Conservation (phyloP, 495 filamentous ascomycete species). For the Aspergillus diversus region DNA sequence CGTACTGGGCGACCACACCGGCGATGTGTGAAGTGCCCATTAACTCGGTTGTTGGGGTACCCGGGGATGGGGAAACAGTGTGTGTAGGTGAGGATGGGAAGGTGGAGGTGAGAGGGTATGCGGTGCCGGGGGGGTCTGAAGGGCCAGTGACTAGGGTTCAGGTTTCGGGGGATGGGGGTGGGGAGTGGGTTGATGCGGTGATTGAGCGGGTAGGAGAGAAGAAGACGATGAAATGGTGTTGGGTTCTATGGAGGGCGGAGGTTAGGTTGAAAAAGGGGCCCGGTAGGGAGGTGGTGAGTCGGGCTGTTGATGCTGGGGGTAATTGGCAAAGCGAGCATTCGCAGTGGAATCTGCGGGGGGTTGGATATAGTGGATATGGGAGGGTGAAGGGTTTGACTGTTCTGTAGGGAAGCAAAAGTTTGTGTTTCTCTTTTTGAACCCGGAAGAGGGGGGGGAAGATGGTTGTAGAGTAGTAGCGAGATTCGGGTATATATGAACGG, state of each 20-base stretch:
- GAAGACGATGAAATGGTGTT: slow-evolving; percentile 49
- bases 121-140: slow-evolving; percentile 54
- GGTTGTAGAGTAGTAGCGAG: too few species aligned
- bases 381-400: slow-evolving; percentile 50
- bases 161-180: slow-evolving; percentile 52
- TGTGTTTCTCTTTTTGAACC: neutral
- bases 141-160: slow-evolving; percentile 59
- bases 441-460: too few species aligned
- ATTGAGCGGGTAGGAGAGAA: neutral
- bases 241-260: slow-evolving; percentile 50
- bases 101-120: slow-evolving; percentile 58
- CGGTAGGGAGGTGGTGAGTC: slow-evolving; percentile 49
- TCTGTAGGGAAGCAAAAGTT: neutral
- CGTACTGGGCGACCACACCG: slow-evolving; percentile 56
- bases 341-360: slow-evolving; percentile 62
- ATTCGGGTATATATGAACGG: too few species aligned
- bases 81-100: slow-evolving; percentile 35
- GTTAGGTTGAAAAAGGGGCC: slow-evolving; percentile 36
- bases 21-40: slow-evolving; percentile 66
- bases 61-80: slow-evolving; percentile 44
- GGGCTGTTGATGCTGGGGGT: slow-evolving; percentile 55
- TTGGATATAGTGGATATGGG: slow-evolving; percentile 65
- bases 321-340: slow-evolving; percentile 52
- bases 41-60: slow-evolving; percentile 59
- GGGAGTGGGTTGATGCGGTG: slow-evolving; percentile 50